Evolutionary conservation across 106 monocot genomes (phyloP).

Genomic region (Agapanthus africanus): DNA sequence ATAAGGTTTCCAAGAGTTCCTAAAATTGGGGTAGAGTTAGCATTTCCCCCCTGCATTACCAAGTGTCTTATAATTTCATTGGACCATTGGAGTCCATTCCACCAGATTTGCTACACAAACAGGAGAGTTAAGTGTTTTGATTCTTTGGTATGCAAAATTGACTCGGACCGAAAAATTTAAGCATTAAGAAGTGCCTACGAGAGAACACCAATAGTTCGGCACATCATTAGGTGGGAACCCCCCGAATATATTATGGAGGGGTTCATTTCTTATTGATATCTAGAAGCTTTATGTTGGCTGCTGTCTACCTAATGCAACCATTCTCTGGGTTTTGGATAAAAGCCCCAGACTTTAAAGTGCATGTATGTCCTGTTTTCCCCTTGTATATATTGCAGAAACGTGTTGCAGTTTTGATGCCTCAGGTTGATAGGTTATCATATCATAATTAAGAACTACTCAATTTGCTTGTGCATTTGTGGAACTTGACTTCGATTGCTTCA

Average conservation of each 20-base stretch:
- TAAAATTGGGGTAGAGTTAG: too few species aligned
- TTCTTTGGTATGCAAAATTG: too few species aligned
- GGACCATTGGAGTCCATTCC: too few species aligned
- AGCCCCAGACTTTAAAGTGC: neutral
- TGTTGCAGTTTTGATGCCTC: conserved; percentile 1
- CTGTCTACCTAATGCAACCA: neutral
- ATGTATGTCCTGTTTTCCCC: neutral
- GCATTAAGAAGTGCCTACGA: too few species aligned
- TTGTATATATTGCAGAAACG: neutral
- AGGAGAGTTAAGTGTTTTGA: too few species aligned
- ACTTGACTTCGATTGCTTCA: neutral
- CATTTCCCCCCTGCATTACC: too few species aligned
- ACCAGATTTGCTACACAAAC: too few species aligned
- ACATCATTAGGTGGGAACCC: neutral
- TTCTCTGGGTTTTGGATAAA: neutral
- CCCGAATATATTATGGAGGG: neutral
- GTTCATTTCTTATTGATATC: neutral
- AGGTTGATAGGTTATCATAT: neutral
- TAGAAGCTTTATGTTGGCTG: neutral
- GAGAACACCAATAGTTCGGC: neutral
- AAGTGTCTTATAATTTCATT: too few species aligned
- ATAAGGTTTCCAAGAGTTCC: too few species aligned
- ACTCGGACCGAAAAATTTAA: too few species aligned
- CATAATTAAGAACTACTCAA: neutral
- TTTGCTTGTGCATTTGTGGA: neutral